Evolutionary conservation across 257 asterid species (phyloP).

Genomic region (Leonotis leonurus): DNA sequence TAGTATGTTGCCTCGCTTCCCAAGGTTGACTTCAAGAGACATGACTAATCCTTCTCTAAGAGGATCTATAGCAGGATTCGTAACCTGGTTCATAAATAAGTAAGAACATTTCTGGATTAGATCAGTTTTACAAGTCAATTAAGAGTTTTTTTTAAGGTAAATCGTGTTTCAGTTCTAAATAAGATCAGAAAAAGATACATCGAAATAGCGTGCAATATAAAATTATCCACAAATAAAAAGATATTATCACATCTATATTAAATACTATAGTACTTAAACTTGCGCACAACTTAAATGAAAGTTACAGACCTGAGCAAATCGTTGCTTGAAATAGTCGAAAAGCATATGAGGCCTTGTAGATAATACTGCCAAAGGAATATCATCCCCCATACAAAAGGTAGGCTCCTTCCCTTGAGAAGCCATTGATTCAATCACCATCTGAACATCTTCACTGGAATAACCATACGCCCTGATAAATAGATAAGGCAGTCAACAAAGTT

Average conservation of each 20-base stretch:
- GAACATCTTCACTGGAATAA: conserved; percentile 99
- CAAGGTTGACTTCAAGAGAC: conserved; percentile 98
- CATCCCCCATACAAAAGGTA: conserved; percentile 99
- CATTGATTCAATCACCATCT: conserved; percentile 98
- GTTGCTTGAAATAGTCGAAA: conserved; percentile 93
- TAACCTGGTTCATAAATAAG: conserved; percentile 51
- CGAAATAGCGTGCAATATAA: too few relatives aligned
- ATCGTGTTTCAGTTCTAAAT: too few relatives aligned
- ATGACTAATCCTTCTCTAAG: conserved; percentile 97
- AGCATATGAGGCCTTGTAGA: conserved; percentile 87
- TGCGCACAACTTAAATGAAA: conserved; percentile 6
- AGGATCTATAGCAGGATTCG: conserved; percentile 99
- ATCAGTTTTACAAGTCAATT: conserved; percentile 5
- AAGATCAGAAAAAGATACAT: too few relatives aligned
- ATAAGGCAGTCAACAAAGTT: conserved; percentile 8
- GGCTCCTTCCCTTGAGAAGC: conserved; percentile 99
- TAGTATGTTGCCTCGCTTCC: conserved; percentile 85
- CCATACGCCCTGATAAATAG: conserved; percentile 71
- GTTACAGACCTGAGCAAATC: conserved; percentile 85
- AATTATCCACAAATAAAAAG: too few relatives aligned
- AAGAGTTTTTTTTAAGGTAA: too few relatives aligned
- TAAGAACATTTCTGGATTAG: conserved; percentile 10
- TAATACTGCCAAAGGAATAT: conserved; percentile 89
- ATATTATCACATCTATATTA: background rate
- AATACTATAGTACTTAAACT: background rate